Base-by-base conservation (phyloP, 1,284 basidiomycete species). In the Apiotrichum domesticum region DNA sequence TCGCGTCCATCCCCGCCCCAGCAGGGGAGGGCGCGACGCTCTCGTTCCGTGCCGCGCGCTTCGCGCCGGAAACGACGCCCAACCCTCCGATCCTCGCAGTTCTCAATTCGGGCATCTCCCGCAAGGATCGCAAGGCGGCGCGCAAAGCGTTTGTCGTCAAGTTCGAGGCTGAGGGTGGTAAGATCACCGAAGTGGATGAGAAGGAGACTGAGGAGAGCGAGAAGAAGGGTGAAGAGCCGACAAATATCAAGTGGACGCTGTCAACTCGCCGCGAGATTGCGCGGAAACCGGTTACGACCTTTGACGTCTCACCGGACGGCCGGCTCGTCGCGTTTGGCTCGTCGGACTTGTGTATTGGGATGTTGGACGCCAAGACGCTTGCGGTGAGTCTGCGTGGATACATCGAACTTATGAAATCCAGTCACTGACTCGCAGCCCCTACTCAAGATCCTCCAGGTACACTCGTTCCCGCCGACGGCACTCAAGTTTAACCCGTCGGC, bases 381-480 rank as follows among this genome's bases (percentile, higher is more conserved):
- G 81, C 83, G 48, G 93, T 95, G 72, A 71, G 87, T 51, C 4
- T 50, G 90, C 94, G 72, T 69, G 86, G 78, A 15, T 13, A 2
- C 14, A 34, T 7, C 7, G 11, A 14, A 1, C 35, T 3, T 2
- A 6, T 35, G 44, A 35, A 29, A 10, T 15, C 4, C n/a, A 3
- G 6, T 11, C 5, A 15, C 57, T 52, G 8, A 55, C 47, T 9
- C 29, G 10, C 63, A 96, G 91, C 91, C 93, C 0, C 75, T 94
- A 8, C 77, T 91, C 37, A 86, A 86, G 37, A 94, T 98, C 59
- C 80, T 97, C 49, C 89, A 91, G 73, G 89, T 94, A 0, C 96
- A 98, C 75, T 90, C 93, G 62, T 95, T 98, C 73, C 91, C 96
- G 3, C 85, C 91, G 1, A 98, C 95, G 0, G 86, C 87, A 1